phyloP scores from a whole-genome alignment of 345 rosid genomes.

The Eucalyptus rudis region DNA sequence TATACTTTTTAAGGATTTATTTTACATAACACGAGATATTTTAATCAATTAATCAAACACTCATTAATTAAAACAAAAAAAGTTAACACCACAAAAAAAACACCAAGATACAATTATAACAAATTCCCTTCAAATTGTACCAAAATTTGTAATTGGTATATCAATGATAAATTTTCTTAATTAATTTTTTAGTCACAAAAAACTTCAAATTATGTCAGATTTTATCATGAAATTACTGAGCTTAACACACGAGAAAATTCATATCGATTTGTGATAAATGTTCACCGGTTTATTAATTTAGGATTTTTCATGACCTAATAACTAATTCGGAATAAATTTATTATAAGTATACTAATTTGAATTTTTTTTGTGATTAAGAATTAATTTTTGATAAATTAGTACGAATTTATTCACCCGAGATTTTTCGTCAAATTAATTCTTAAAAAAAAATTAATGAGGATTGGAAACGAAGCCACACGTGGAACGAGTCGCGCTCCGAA shows the following conservation, averaged over 20 bases:
- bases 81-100: no score
- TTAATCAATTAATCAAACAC: not conserved
- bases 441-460: no score
- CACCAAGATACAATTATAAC: rapidly evolving
- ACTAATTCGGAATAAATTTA: no score
- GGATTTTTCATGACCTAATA: rapidly evolving
- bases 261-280: no score
- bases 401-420: rapidly evolving
- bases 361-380: no score
- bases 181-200: rapidly evolving
- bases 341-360: no score
- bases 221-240: no score
- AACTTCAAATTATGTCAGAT: rapidly evolving
- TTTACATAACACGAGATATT: not conserved
- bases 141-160: no score
- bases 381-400: no score
- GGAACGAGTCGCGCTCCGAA: not conserved
- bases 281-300: rapidly evolving
- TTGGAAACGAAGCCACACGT: not conserved
- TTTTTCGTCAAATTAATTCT: not conserved
- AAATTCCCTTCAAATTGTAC: no score
- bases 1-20: no score
- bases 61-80: no score
- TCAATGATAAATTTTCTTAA: rapidly evolving
- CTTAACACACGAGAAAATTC: not conserved